Evolutionary conservation across 2,329 filamentous ascomycete genomes (phyloP), one percentile per base, ranked within the genome.

Genomic region (Talaromyces islandicus): DNA sequence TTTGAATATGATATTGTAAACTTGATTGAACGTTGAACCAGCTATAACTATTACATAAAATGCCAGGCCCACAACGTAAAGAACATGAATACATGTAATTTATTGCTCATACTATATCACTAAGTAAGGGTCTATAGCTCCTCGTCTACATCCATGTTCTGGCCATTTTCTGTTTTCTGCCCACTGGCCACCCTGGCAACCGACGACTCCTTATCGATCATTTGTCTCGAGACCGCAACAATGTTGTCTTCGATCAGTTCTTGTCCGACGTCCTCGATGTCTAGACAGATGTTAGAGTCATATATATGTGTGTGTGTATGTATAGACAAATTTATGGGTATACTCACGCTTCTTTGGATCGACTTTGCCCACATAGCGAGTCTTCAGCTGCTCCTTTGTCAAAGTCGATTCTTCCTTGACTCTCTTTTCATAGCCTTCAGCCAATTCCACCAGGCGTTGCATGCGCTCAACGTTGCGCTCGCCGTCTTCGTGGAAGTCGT

Each of bases 241-340:
- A 99, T 99, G 78, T 99, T 99, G 84, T 99, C 94, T 79, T 99
- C 95, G 70, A 99, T 97, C 65, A 97, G 84, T 74, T 95, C 88
- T 78, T 97, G 92, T 59, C 94, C 94, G 53, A 99, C 91, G 68
- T 96, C 92, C 77, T 97, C 92, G 72, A 99, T 84, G 75, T 99
- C 83, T 67, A 59, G 21, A 50, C 51, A 27, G 51, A 17, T 9
- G n/a, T 24, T 17, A 29, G 35, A 38, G 53, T 14, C 17, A 17
- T 27, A 27, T 7, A 30, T 11, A 51, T n/a, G n/a, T n/a, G n/a
- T n/a, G n/a, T n/a, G n/a, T n/a, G n/a, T n/a, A n/a, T n/a, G n/a
- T n/a, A 6, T 10, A 9, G 24, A 5, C 4, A 32, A 7, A 11
- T 6, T 2, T 7, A 29, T 10, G 24, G 53, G 19, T 9, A 57